A percentile compares a stretch with the other conserved stretches of the same genome.
Evolutionary conservation across 1,284 basidiomycete genomes (phyloP).

Genomic region (Pascua guehoae): DNA sequence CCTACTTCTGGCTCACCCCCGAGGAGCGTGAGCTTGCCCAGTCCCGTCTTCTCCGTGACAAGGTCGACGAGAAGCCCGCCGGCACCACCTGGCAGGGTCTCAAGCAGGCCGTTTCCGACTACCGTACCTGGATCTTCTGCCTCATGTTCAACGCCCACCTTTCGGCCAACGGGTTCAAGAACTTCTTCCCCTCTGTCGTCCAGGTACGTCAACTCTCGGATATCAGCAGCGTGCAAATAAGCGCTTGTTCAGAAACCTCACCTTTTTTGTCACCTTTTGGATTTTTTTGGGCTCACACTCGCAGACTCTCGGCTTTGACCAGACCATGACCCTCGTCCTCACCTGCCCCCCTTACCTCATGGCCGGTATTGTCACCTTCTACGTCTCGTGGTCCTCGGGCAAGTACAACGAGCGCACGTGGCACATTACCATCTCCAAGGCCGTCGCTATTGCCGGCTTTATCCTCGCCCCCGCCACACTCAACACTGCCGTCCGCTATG

Average conservation of each 20-base stretch:
- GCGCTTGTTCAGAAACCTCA: too few relatives aligned
- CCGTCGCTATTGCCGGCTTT: constrained; percentile 31
- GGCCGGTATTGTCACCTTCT: constrained; percentile 24
- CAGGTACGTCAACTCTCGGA: neutral
- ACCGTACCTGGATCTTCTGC: constrained; percentile 30
- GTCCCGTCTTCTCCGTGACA: constrained; percentile 23
- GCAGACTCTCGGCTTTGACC: constrained; percentile 35
- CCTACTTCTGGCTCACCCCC: constrained; percentile 15
- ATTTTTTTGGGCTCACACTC: constrained; percentile 20
- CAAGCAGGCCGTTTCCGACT: constrained; percentile 33
- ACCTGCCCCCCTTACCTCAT: constrained; percentile 45
- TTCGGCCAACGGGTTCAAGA: constrained; percentile 31
- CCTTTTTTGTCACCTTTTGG: constrained; percentile 1
- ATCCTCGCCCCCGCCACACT: constrained; percentile 28
- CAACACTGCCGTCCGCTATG: constrained; percentile 33
- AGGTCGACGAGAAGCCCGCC: constrained; percentile 25
- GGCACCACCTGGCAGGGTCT: constrained; percentile 29
- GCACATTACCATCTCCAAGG: constrained; percentile 30
- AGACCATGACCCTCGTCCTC: constrained; percentile 42
- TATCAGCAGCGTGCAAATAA: neutral
- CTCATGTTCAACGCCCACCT: constrained; percentile 31
- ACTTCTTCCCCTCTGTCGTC: constrained; percentile 35
- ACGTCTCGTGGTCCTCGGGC: constrained; percentile 27
- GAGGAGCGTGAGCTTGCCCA: constrained; percentile 19
- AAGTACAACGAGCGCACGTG: constrained; percentile 25